These are phyloP conservation scores for Coniochaeta prunicola DNA, from an alignment of 2,329 filamentous ascomycete genomes.

Conservation along the genomic window DNA sequence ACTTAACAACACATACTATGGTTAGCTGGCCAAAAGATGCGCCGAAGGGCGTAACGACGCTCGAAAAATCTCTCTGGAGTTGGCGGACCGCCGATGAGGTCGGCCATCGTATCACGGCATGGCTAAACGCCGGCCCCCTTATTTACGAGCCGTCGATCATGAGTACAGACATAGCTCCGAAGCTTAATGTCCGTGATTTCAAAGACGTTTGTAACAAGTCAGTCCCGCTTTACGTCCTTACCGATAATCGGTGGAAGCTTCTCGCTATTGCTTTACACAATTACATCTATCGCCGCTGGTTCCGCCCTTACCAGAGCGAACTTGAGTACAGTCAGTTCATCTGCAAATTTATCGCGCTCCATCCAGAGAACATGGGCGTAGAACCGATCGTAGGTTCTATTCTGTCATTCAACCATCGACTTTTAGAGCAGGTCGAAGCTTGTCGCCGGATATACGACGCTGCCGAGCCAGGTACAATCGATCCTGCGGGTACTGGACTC, in stretches of 20 bases:
- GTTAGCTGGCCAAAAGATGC: neutral
- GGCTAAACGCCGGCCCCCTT: neutral
- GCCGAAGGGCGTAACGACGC: neutral
- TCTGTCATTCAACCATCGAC: neutral
- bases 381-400: neutral
- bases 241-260: neutral
- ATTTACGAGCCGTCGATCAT: neutral
- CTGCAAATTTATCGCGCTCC: slow-evolving; percentile 6
- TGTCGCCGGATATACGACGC: slow-evolving; percentile 1
- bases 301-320: slow-evolving; percentile 7
- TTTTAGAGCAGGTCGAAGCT: slow-evolving; percentile 3
- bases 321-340: slow-evolving; percentile 5
- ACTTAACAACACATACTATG: neutral
- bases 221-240: slow-evolving; percentile 5
- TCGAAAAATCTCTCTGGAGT: neutral
- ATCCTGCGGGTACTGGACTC: neutral
- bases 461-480: neutral
- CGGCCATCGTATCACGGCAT: neutral
- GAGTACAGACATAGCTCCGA: neutral
- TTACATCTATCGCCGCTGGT: slow-evolving; percentile 8
- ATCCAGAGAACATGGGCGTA: neutral
- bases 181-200: slow-evolving; percentile 2
- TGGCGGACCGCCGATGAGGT: neutral
- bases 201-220: slow-evolving; percentile 7
- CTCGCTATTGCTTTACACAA: slow-evolving; percentile 4